phyloP scores from a whole-genome alignment of 140 eudicot species.

The Bidens hawaiensis region DNA sequence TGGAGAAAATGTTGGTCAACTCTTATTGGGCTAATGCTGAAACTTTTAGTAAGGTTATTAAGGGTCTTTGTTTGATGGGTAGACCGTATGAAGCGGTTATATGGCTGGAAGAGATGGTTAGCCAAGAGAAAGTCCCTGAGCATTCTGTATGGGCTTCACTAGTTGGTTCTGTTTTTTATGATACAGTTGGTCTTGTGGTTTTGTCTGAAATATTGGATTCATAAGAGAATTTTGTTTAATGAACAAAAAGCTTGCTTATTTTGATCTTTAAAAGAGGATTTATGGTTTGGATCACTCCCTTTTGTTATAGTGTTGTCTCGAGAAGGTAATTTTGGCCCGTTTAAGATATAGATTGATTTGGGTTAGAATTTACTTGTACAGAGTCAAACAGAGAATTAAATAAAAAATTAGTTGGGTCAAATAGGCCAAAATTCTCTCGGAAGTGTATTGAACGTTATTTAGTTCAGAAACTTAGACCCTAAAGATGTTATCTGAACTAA shows the following conservation, averaged over 20 bases:
- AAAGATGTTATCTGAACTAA: too few species aligned
- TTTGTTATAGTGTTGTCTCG: background rate
- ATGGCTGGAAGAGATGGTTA: conserved; percentile 94
- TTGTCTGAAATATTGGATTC: conserved; percentile 21
- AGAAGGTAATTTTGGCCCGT: background rate
- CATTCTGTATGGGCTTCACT: conserved; percentile 53
- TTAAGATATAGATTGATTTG: background rate
- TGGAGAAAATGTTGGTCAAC: conserved; percentile 69
- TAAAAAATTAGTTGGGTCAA: too few species aligned
- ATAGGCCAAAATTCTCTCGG: too few species aligned
- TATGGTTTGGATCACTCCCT: background rate
- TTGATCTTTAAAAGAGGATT: background rate
- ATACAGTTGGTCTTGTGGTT: conserved; percentile 9
- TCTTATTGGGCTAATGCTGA: conserved; percentile 49
- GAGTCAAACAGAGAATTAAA: background rate
- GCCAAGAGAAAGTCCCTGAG: conserved; percentile 58
- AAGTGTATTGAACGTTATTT: too few species aligned
- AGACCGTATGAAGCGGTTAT: conserved; percentile 63
- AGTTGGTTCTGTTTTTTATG: conserved; percentile 49
- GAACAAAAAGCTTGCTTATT: background rate
- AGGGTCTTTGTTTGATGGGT: conserved; percentile 60
- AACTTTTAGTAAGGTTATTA: conserved; percentile 40
- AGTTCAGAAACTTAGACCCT: too few species aligned
- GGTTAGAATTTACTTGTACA: background rate
- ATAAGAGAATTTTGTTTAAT: conserved; percentile 7